Conservation (phyloP, 2,329 filamentous ascomycete genomes). For the Bipolaris victoriae region DNA sequence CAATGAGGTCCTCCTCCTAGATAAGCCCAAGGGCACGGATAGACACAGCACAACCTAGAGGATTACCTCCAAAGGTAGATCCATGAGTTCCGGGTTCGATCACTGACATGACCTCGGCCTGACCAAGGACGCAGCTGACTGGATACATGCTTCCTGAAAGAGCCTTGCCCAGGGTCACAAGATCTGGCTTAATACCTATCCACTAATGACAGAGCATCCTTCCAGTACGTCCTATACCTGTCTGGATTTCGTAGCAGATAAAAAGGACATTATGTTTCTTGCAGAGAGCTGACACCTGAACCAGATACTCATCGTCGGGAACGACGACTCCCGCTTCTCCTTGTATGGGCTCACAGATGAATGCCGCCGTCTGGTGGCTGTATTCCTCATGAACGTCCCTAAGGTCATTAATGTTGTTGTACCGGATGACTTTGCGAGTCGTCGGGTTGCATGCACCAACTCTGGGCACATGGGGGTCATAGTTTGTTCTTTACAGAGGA, state of each 20-base stretch:
- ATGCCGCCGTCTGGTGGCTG: slow-evolving; percentile 84
- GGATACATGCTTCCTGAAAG: slow-evolving; percentile 99
- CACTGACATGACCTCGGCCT: slow-evolving; percentile 91
- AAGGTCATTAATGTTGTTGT: slow-evolving; percentile 83
- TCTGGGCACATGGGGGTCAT: slow-evolving; percentile 91
- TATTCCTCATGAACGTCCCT: slow-evolving; percentile 79
- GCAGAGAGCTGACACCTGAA: slow-evolving; percentile 80
- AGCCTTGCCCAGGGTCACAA: slow-evolving; percentile 94
- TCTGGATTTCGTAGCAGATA: slow-evolving; percentile 99
- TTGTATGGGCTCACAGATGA: slow-evolving; percentile 96
- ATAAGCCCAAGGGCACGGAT: slow-evolving; percentile 94
- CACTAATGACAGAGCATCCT: slow-evolving; percentile 94
- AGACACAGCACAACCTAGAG: slow-evolving; percentile 90
- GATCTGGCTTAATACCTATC: slow-evolving; percentile 92
- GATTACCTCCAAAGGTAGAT: slow-evolving; percentile 98
- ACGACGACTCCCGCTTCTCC: slow-evolving; percentile 97
- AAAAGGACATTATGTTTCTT: slow-evolving; percentile 94
- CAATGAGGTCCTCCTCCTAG: slow-evolving; percentile 86
- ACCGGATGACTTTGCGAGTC: slow-evolving; percentile 79
- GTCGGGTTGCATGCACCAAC: slow-evolving; percentile 78
- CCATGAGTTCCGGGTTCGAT: slow-evolving; percentile 96
- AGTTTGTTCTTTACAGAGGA: slow-evolving; percentile 94
- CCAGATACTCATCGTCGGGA: slow-evolving; percentile 86
- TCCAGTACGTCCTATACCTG: slow-evolving; percentile 92
- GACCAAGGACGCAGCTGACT: slow-evolving; percentile 89